A percentile compares a stretch with the other conserved stretches of the same genome.
These are phyloP conservation scores for Phytomonas sp. DNA, from an alignment of 208 protist species.

Conservation along the genomic window DNA sequence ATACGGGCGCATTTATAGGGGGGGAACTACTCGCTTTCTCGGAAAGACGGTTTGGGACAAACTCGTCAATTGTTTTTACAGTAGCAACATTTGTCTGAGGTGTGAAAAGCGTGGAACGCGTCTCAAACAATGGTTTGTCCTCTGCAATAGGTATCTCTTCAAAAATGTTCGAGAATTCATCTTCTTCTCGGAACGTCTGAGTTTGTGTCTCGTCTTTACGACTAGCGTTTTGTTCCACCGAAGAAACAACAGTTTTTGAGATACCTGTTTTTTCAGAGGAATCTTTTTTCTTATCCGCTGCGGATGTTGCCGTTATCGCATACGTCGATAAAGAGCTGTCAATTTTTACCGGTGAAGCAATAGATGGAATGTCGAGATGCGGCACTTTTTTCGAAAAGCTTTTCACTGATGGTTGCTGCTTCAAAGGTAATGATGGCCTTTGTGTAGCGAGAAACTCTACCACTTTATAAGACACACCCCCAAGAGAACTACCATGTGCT, in stretches of 20 bases:
- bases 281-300: neutral
- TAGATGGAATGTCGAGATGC: conserved; percentile 43
- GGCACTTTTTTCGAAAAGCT: conserved; percentile 49
- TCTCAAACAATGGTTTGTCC: conserved; percentile 43
- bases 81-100: neutral
- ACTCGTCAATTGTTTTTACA: neutral
- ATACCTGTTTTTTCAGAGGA: neutral
- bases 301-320: neutral
- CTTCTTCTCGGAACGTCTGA: conserved; percentile 10
- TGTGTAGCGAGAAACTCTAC: conserved; percentile 75
- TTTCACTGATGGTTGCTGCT: conserved; percentile 3
- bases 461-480: conserved; percentile 78
- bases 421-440: conserved; percentile 20
- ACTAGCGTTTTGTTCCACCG: neutral
- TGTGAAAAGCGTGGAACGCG: conserved; percentile 4
- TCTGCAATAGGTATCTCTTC: conserved; percentile 23
- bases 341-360: neutral
- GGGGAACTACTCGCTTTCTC: neutral
- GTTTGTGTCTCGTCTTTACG: neutral
- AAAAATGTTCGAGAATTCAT: conserved; percentile 7
- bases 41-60: neutral
- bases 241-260: neutral
- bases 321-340: neutral
- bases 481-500: conserved; percentile 62
- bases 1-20: neutral